phyloP scores from a whole-genome alignment of 345 rosid species.

The Bruguiera parviflora region DNA sequence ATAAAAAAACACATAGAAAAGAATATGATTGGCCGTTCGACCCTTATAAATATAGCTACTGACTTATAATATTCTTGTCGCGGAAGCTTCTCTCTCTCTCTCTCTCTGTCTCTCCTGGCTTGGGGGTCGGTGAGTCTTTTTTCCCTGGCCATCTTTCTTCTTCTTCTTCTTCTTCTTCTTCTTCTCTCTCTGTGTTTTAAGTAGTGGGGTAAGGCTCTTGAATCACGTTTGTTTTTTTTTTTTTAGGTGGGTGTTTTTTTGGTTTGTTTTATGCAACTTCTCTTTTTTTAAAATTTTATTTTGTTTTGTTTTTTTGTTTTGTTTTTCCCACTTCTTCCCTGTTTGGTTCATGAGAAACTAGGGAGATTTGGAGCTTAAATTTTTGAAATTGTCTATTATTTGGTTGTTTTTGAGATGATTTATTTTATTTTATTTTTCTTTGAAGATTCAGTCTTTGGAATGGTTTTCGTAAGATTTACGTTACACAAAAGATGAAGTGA shows the following conservation, averaged over 20 bases:
- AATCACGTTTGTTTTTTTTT: background rate
- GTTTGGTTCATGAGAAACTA: constrained; percentile 6
- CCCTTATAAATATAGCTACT: background rate
- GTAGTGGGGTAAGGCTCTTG: background rate
- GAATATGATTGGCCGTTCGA: background rate
- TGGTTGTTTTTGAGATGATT: background rate
- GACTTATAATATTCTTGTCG: too few species aligned
- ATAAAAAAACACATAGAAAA: too few species aligned
- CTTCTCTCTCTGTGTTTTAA: background rate
- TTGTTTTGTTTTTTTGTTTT: too few species aligned
- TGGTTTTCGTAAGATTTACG: background rate
- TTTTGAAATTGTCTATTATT: background rate
- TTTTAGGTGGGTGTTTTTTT: background rate
- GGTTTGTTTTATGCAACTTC: background rate
- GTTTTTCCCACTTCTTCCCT: background rate
- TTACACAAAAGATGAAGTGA: background rate
- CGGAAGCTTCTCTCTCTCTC: background rate
- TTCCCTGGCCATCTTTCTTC: background rate
- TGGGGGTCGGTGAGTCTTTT: background rate
- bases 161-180: background rate
- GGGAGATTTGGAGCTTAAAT: background rate
- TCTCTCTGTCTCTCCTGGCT: background rate
- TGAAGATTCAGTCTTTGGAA: background rate
- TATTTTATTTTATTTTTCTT: too few species aligned
- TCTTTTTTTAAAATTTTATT: background rate